Evolutionary conservation across 768 basidiomycete species (phyloP), one percentile per base, ranked within the genome.

Genomic region (Xerocomellus chrysenteron): DNA sequence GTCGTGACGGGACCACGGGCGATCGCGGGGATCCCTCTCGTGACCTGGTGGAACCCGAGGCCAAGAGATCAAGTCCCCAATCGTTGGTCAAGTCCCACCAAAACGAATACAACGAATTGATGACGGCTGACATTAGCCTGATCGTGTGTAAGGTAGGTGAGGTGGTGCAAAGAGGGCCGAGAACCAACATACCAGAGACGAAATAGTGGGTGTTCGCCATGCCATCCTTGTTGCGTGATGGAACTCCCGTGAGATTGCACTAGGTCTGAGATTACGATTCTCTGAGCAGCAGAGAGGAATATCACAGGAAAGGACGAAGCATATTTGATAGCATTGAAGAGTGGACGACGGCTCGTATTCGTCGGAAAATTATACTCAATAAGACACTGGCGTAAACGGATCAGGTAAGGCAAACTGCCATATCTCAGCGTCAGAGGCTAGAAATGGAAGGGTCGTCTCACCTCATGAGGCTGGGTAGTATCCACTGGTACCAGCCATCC

Each of bases 21-120:
- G 75, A 57, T 3, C 17, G 36, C 77, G 76, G 77, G n/a, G 76
- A 74, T 55, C 66, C 72, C 48, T 45, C 56, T 63, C 61, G 47
- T 68, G 69, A 55, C 51, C 58, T 24, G 63, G 68, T 58, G 54
- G 69, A 57, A 37, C 67, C 62, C 32, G 69, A 59, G 51, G 79
- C 79, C 56, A 98, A 75, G 42, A 98, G 74, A 44, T 86, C 82
- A 52, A 99, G 78, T 6, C 97, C 97, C 95, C 96, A 99, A 69
- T 99, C 97, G 70, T 96, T 92, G 47, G 92, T 94, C 42, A 98
- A 82, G 73, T 98, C 97, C 97, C 97, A 99, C 92, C 94, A 99
- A 72, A 96, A 98, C 3, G 94, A 95, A 73, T 93, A 99, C 32
- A 90, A 70, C 4, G 95, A 96, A 73, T 98, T 98, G 65, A 96